A percentile compares a stretch with the other conserved stretches of the same genome.
phyloP scores from a whole-genome alignment of 1,284 basidiomycete genomes.

The Microbotryomycetes sp. region DNA sequence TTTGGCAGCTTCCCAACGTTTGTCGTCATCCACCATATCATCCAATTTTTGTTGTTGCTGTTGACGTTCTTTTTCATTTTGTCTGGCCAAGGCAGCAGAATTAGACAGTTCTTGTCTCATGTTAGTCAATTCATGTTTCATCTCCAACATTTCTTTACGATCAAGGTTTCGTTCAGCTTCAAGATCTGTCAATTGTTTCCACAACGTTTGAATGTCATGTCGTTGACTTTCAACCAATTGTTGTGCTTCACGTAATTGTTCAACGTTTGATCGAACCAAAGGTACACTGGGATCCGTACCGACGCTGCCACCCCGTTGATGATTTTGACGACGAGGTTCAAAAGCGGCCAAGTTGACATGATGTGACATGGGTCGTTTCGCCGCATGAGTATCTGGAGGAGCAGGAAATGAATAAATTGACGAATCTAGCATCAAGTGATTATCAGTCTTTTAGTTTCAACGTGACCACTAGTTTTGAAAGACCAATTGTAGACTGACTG shows the following conservation, averaged over 20 bases:
- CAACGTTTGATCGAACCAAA: conserved; percentile 5
- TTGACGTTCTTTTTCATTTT: too few species aligned
- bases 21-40: neutral
- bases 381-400: neutral
- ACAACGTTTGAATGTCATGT: conserved; percentile 21
- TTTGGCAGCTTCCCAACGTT: neutral
- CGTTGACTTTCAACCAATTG: conserved; percentile 5
- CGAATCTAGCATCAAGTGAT: neutral
- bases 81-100: neutral
- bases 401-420: conserved; percentile 18
- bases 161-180: conserved; percentile 21
- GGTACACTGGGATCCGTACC: neutral
- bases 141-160: conserved; percentile 10
- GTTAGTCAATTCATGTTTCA: conserved; percentile 8
- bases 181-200: conserved; percentile 16
- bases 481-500: neutral
- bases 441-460: neutral
- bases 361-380: too few species aligned
- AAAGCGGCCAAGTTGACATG: conserved; percentile 9
- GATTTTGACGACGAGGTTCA: neutral
- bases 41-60: neutral
- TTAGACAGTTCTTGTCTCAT: neutral
- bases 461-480: neutral
- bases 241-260: conserved; percentile 14
- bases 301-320: neutral